These are phyloP conservation scores for Massariosphaeria phaeospora DNA, from an alignment of 495 filamentous ascomycete genomes.

Conservation along the genomic window DNA sequence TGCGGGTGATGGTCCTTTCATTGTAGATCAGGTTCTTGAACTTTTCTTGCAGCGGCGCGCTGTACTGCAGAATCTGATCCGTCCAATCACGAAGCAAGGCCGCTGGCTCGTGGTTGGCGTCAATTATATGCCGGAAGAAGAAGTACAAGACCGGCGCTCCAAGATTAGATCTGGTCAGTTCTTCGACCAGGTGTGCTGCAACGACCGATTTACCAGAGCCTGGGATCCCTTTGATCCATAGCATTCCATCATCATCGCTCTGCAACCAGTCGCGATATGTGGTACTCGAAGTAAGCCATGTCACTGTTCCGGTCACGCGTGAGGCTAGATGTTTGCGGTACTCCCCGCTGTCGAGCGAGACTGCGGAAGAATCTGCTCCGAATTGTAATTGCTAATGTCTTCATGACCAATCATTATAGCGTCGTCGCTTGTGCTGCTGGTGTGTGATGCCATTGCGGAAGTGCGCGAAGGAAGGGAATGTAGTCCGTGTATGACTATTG, in stretches of 20 bases:
- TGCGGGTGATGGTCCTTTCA: too few species aligned
- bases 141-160: slow-evolving; percentile 47
- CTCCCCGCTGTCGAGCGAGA: too few species aligned
- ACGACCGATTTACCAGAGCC: slow-evolving; percentile 52
- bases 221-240: slow-evolving; percentile 51
- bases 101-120: slow-evolving; percentile 45
- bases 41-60: slow-evolving; percentile 39
- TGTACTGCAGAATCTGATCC: slow-evolving; percentile 42
- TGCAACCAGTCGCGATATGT: slow-evolving; percentile 45
- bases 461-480: too few species aligned
- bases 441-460: too few species aligned
- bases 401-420: too few species aligned
- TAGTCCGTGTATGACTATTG: too few species aligned
- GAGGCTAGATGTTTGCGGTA: too few species aligned
- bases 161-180: slow-evolving; percentile 29
- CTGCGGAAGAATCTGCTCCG: too few species aligned
- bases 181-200: slow-evolving; percentile 41
- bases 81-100: slow-evolving; percentile 46
- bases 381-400: too few species aligned
- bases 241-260: slow-evolving; percentile 35
- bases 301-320: too few species aligned
- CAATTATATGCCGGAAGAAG: slow-evolving; percentile 54
- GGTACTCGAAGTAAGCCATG: slow-evolving; percentile 44
- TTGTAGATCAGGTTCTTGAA: too few species aligned
- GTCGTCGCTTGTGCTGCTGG: too few species aligned